These are phyloP conservation scores for Themeda triandra DNA, from an alignment of 176 grass and related monocot genomes.

Conservation along the genomic window DNA sequence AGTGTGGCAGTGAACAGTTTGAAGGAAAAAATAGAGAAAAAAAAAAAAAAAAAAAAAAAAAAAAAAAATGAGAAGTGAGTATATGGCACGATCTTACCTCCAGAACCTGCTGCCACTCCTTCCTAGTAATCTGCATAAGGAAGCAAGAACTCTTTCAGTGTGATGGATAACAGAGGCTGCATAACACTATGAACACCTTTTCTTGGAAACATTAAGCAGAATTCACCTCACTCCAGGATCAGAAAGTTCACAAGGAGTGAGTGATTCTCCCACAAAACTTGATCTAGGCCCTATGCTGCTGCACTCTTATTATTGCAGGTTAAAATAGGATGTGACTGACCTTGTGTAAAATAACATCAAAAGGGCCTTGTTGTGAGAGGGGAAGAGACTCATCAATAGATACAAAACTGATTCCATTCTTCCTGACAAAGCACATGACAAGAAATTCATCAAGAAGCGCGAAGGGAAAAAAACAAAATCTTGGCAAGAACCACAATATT, in stretches of 20 bases:
- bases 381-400: conserved; percentile 61
- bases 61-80: not conserved
- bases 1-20: not conserved
- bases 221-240: not conserved
- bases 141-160: conserved; percentile 4
- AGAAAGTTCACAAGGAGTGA: not conserved
- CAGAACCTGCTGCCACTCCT: conserved; percentile 82
- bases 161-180: conserved; percentile 4
- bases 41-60: not conserved
- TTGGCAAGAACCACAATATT: not conserved
- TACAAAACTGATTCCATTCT: conserved; percentile 86
- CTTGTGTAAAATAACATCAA: conserved; percentile 96
- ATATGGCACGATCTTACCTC: conserved; percentile 57
- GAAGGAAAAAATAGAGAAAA: not conserved
- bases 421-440: conserved; percentile 44
- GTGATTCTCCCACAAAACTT: not conserved
- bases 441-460: not conserved
- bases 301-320: not conserved
- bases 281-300: not conserved
- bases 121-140: conserved; percentile 55
- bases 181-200: not conserved
- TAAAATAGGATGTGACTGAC: conserved; percentile 31
- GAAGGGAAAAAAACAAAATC: conserved; percentile 1
- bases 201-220: conserved; percentile 12
- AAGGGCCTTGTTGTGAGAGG: conserved; percentile 86